Evolutionary conservation across 192 early-diverging fungal genomes (phyloP).

Genomic region (Paraglomus occultum): DNA sequence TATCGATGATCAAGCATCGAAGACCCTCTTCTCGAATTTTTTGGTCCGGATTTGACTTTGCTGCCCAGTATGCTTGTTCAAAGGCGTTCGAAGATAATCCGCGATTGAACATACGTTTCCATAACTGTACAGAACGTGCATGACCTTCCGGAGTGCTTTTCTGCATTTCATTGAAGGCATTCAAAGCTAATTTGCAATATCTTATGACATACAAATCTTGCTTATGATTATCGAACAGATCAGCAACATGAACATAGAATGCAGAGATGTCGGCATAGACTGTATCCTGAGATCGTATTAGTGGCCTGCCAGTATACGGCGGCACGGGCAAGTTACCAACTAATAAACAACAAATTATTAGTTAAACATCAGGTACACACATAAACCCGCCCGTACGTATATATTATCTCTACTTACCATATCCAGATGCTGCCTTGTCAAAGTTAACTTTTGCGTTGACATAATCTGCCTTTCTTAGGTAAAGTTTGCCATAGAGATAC

Average conservation of each 20-base stretch:
- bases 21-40: neutral
- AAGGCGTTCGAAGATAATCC: neutral
- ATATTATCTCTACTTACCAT: neutral
- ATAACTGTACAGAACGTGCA: neutral
- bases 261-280: neutral
- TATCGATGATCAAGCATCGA: too few relatives aligned
- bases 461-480: neutral
- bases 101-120: neutral
- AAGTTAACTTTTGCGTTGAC: neutral
- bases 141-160: neutral
- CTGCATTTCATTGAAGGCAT: slow-evolving; percentile 3
- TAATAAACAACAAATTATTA: neutral
- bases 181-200: slow-evolving; percentile 2
- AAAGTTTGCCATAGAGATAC: neutral
- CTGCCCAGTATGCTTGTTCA: neutral
- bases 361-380: neutral
- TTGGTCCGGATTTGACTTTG: neutral
- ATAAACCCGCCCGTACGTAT: neutral
- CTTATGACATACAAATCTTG: neutral
- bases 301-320: neutral
- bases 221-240: neutral
- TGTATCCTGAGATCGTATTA: neutral
- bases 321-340: neutral
- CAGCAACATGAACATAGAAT: neutral
- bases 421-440: neutral